These are phyloP conservation scores for Obba rivulosa DNA, from an alignment of 768 basidiomycete genomes.

Conservation along the genomic window DNA sequence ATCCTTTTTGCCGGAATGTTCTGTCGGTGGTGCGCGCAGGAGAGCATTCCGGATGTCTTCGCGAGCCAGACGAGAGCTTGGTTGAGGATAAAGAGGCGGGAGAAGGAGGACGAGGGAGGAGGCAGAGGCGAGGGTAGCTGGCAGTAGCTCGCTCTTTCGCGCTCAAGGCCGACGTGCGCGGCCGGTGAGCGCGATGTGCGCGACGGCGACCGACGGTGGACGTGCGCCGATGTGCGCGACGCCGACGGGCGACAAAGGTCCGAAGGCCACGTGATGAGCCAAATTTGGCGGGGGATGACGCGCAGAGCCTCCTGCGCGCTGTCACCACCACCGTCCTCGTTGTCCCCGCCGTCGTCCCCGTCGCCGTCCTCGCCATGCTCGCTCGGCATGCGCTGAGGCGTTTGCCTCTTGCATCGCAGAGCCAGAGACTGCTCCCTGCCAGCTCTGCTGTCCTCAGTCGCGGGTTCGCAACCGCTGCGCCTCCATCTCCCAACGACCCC, in stretches of 20 bases:
- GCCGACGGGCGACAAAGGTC: not conserved
- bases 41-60: constrained; percentile 89
- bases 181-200: too few relatives aligned
- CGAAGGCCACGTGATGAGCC: not conserved
- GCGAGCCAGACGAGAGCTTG: constrained; percentile 82
- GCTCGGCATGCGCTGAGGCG: constrained; percentile 32
- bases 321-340: not conserved
- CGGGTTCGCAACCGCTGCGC: constrained; percentile 41
- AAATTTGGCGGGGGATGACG: constrained; percentile 3
- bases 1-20: constrained; percentile 6
- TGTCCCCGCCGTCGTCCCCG: not conserved
- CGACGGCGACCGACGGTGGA: too few relatives aligned
- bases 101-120: constrained; percentile 73
- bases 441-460: constrained; percentile 22
- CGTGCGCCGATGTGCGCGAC: too few relatives aligned
- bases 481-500: constrained; percentile 73
- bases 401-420: constrained; percentile 25
- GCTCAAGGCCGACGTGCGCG: too few relatives aligned
- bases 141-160: constrained; percentile 6
- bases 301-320: not conserved
- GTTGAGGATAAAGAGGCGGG: constrained; percentile 77
- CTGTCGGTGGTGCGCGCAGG: constrained; percentile 45
- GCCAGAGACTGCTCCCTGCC: constrained; percentile 16
- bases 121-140: constrained; percentile 40
- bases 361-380: constrained; percentile 25